Evolutionary conservation across 163 green algal genomes (phyloP).

Genomic region (Chlorella variabilis): DNA sequence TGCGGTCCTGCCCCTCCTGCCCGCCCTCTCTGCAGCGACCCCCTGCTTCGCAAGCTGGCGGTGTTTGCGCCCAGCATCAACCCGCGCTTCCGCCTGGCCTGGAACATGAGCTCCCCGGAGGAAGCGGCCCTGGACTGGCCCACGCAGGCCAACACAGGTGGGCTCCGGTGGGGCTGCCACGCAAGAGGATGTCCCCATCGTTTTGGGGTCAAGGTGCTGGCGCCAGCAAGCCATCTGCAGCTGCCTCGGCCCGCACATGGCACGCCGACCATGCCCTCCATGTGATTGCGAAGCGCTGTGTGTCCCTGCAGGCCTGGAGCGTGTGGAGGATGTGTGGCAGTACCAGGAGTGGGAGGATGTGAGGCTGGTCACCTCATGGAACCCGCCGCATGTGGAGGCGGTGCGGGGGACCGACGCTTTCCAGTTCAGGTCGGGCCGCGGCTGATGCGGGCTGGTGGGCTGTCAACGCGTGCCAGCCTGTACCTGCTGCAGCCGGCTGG

Average conservation of each 20-base stretch:
- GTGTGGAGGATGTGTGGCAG: constrained; percentile 43
- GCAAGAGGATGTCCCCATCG: too few relatives aligned
- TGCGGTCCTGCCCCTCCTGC: too few relatives aligned
- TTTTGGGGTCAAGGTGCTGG: too few relatives aligned
- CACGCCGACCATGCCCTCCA: too few relatives aligned
- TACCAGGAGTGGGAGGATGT: constrained; percentile 47
- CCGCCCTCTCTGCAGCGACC: constrained; percentile 14
- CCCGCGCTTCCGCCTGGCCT: constrained; percentile 41
- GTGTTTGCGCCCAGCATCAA: constrained; percentile 3
- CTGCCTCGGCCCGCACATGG: too few relatives aligned
- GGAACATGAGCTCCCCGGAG: constrained; percentile 45
- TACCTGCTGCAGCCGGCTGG: not conserved
- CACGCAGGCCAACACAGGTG: constrained; percentile 37
- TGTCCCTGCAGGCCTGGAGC: constrained; percentile 9
- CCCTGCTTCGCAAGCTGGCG: constrained; percentile 8
- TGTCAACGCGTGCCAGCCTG: not conserved
- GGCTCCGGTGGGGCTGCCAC: not conserved
- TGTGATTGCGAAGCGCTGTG: too few relatives aligned
- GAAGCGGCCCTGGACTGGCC: constrained; percentile 4
- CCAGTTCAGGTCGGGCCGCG: constrained; percentile 53
- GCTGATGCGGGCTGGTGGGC: too few relatives aligned
- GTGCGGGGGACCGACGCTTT: constrained; percentile 64
- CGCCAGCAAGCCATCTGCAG: too few relatives aligned
- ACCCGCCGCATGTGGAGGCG: constrained; percentile 48
- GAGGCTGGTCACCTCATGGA: constrained; percentile 51